phyloP scores from a whole-genome alignment of 23 red algal species.

The Gracilariopsis chorda region DNA sequence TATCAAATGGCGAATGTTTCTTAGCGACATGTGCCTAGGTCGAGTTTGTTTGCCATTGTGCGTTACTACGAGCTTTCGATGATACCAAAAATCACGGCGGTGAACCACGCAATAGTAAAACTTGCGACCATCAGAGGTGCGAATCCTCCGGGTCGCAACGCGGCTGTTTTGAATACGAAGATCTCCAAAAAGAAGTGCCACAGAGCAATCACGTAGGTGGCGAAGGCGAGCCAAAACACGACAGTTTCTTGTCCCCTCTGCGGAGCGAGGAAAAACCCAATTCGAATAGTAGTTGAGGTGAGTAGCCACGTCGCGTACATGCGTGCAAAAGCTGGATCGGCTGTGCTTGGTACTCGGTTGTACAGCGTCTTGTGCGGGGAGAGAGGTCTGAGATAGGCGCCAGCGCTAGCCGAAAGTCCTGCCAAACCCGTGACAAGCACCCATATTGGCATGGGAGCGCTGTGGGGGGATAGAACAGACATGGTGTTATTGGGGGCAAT shows the following conservation, averaged over 20 bases:
- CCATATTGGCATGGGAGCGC: conserved; percentile 48
- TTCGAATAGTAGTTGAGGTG: conserved; percentile 48
- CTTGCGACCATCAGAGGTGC: conserved; percentile 74
- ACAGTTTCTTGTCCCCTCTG: not conserved
- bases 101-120: conserved; percentile 42
- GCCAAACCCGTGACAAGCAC: conserved; percentile 62
- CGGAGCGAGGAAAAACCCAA: conserved; percentile 48
- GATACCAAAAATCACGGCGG: conserved; percentile 7
- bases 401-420: conserved; percentile 51
- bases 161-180: conserved; percentile 60
- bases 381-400: conserved; percentile 44
- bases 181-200: conserved; percentile 78
- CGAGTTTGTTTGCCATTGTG: too few species aligned
- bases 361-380: conserved; percentile 75
- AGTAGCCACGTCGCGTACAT: conserved; percentile 82
- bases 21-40: too few species aligned
- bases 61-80: not conserved
- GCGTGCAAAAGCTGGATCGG: conserved; percentile 52
- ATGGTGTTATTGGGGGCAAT: too few species aligned
- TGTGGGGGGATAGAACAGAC: conserved; percentile 15
- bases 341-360: not conserved
- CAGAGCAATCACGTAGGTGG: conserved; percentile 73
- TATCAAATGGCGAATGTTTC: too few species aligned
- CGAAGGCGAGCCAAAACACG: conserved; percentile 42
- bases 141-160: conserved; percentile 70